Evolutionary conservation across 164 flowering plant species (phyloP).

Genomic region (Magnolia changhungtana): DNA sequence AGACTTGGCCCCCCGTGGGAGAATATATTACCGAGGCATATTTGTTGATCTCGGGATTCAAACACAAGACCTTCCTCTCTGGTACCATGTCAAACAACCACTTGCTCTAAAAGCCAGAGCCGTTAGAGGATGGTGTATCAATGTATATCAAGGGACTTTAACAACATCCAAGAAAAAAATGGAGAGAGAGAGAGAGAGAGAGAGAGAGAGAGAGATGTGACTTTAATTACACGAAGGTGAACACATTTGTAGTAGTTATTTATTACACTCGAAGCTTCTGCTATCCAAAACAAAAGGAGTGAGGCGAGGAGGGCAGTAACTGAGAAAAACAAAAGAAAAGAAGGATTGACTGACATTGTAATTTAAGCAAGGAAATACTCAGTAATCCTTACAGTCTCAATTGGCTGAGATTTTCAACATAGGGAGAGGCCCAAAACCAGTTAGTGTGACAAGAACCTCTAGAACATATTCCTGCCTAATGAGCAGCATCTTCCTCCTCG

Average conservation of each 20-base stretch:
- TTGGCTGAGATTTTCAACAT: conserved; percentile 4
- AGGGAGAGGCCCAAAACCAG: conserved; percentile 12
- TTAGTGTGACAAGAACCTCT: background rate
- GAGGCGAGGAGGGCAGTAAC: background rate
- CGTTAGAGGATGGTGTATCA: too few relatives aligned
- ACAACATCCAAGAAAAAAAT: too few relatives aligned
- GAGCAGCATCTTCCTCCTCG: conserved; percentile 89
- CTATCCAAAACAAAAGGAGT: background rate
- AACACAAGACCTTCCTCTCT: too few relatives aligned
- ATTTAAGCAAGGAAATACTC: background rate
- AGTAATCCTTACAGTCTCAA: background rate
- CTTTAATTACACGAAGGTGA: background rate
- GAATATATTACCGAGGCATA: too few relatives aligned
- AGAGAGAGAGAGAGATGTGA: background rate
- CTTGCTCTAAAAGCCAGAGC: too few relatives aligned
- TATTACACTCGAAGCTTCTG: background rate
- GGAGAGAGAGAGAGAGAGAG: background rate
- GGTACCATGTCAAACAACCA: too few relatives aligned
- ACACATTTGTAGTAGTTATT: background rate
- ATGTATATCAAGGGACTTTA: too few relatives aligned
- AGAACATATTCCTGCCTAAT: conserved; percentile 21
- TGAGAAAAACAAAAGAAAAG: background rate
- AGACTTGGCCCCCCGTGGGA: too few relatives aligned
- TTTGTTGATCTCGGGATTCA: too few relatives aligned
- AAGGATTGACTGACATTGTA: background rate